These are phyloP conservation scores for Penicillium nucicola DNA, from an alignment of 495 filamentous ascomycete genomes.

Conservation along the genomic window DNA sequence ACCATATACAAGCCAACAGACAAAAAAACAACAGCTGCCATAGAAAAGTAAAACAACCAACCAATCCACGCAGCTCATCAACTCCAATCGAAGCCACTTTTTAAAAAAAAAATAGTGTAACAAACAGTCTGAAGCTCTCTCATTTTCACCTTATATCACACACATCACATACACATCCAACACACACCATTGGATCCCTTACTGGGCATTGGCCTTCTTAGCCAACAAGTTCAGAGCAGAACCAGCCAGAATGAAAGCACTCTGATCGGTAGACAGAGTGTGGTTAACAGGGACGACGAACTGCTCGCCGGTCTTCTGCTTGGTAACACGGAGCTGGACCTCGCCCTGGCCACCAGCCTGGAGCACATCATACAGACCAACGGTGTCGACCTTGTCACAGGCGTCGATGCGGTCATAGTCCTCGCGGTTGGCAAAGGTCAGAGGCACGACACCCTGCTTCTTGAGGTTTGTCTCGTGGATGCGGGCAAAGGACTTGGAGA, in stretches of 20 bases:
- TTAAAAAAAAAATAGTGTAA: constrained; percentile 5
- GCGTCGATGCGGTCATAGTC: constrained; percentile 83
- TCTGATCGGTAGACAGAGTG: constrained; percentile 83
- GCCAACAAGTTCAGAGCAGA: constrained; percentile 89
- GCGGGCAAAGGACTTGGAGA: constrained; percentile 87
- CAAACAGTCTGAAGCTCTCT: constrained; percentile 1
- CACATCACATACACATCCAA: not conserved
- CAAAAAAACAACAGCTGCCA: constrained; percentile 8
- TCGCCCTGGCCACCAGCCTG: constrained; percentile 75
- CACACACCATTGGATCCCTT: not conserved
- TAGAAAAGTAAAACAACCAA: constrained; percentile 1
- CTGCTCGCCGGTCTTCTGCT: constrained; percentile 56
- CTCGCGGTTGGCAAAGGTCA: constrained; percentile 80
- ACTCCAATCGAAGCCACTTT: constrained; percentile 20
- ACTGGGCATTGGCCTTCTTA: constrained; percentile 39
- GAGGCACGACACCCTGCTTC: constrained; percentile 95
- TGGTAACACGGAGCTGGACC: constrained; percentile 65
- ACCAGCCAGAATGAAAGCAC: constrained; percentile 84
- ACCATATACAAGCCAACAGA: constrained; percentile 11
- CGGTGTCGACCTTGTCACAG: constrained; percentile 76
- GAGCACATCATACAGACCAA: constrained; percentile 80
- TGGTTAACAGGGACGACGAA: constrained; percentile 53
- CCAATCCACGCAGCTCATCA: constrained; percentile 16
- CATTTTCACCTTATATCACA: not conserved
- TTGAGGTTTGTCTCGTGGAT: constrained; percentile 99